Evolutionary conservation across 169 alveolate genomes (phyloP).

Genomic region (Plasmodium relictum): DNA sequence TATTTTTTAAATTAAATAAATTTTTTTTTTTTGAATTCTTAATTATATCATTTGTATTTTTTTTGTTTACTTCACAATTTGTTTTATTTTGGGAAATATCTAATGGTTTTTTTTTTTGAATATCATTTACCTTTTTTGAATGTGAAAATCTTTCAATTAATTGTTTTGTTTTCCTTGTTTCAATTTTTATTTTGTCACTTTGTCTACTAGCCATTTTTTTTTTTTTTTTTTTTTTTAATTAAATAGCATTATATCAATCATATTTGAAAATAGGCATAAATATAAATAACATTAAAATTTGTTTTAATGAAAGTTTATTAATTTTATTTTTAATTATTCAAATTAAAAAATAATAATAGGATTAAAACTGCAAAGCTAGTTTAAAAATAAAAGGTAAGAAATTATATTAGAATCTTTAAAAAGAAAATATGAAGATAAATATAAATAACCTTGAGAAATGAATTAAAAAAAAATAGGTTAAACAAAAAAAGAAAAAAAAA

Average conservation of each 20-base stretch:
- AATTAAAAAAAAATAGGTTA: too few species aligned
- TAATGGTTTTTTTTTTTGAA: slow-evolving; percentile 19
- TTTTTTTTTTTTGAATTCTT: slow-evolving; percentile 31
- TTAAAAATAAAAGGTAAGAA: too few species aligned
- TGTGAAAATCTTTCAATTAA: slow-evolving; percentile 14
- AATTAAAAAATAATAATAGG: neutral
- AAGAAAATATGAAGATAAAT: too few species aligned
- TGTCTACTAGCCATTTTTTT: slow-evolving; percentile 73
- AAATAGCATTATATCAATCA: slow-evolving; percentile 6
- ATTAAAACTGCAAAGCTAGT: too few species aligned
- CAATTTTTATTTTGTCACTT: slow-evolving; percentile 22
- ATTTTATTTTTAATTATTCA: neutral
- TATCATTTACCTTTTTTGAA: slow-evolving; percentile 27
- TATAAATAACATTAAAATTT: slow-evolving; percentile 7
- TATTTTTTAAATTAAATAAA: slow-evolving; percentile 27
- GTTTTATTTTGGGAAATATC: slow-evolving; percentile 12
- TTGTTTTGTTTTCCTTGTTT: slow-evolving; percentile 11
- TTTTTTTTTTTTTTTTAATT: slow-evolving; percentile 41
- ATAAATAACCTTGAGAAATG: too few species aligned
- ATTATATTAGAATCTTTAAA: too few species aligned
- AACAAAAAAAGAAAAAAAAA: too few species aligned
- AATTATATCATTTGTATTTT: slow-evolving; percentile 3
- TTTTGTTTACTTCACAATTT: slow-evolving; percentile 8
- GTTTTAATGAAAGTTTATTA: slow-evolving; percentile 1
- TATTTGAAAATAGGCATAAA: neutral